Evolutionary conservation across 163 green algal genomes (phyloP), one percentile per base, ranked within the genome.

Genomic region (Scenedesmus sp.): DNA sequence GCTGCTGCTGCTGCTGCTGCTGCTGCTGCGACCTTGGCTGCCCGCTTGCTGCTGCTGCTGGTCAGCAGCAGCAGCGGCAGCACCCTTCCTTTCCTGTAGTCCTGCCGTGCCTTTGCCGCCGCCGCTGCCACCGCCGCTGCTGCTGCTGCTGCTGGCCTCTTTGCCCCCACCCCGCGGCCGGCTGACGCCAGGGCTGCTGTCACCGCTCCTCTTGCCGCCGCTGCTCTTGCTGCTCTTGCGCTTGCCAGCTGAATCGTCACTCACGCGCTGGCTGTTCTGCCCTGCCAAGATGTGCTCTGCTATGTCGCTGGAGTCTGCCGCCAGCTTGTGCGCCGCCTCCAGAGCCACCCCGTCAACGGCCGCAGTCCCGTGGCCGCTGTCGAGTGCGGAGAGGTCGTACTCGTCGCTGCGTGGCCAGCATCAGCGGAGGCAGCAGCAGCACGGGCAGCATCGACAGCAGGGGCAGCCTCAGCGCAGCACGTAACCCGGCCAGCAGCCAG

Each of bases 221-320:
- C 76, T 78, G 78, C 43, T 12, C 12, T 44, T 82, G 49, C 49
- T 87, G 56, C 88, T 13, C 26, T 44, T 87, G 49, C 72, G 72
- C 35, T 15, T 72, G 3, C 15, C 51, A 0, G 40, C 65, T n/a
- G 37, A n/a, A 16, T 53, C 53, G 9, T 85, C 85, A 12, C 85
- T 56, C 46, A 90, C 42, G 72, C 59, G 16, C 33, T 90, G 72
- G 33, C 24, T 1, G 30, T 84, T 0, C 18, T 85, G 85, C 18
- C 79, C 85, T 35, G 42, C 43, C 15, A 90, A 61, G 70, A 90
- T 90, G 51, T 90, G 70, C 35, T 83, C 85, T 40, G 85, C 85
- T 37, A 90, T 90, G 85, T 90, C 85, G 43, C 22, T 61, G 2
- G 70, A 83, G 7, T 83, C n/a, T 6, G 53, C 30, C n/a, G 68